These are phyloP conservation scores for Lasiodiplodia hormozganensis DNA, from an alignment of 2,329 filamentous ascomycete species.

Conservation along the genomic window DNA sequence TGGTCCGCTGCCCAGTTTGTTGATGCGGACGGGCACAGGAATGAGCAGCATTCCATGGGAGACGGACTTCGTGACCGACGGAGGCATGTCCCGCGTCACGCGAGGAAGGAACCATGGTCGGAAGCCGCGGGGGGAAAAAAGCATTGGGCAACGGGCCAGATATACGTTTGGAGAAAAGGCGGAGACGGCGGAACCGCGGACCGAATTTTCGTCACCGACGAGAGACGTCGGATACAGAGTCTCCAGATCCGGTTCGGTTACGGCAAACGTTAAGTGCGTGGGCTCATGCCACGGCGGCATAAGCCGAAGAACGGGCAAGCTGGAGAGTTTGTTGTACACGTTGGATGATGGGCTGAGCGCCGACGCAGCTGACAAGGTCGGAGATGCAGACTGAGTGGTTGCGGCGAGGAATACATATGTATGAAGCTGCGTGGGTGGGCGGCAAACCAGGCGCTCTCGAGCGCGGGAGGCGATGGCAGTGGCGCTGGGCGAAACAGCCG, in stretches of 20 bases:
- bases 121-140: background rate
- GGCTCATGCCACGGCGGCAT: background rate
- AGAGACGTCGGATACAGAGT: background rate
- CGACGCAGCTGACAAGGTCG: background rate
- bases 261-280: background rate
- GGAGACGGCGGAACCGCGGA: constrained; percentile 15
- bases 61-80: background rate
- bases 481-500: constrained; percentile 17
- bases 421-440: background rate
- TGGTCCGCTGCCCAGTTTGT: too few relatives aligned
- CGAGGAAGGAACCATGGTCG: constrained; percentile 7
- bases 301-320: constrained; percentile 3
- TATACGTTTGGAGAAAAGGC: constrained; percentile 20
- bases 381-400: background rate
- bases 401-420: background rate
- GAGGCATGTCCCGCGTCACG: background rate
- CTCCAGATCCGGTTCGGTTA: constrained; percentile 17
- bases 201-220: background rate
- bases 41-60: background rate
- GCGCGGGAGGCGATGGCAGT: background rate
- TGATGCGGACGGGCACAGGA: too few relatives aligned
- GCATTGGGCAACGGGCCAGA: constrained; percentile 9
- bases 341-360: background rate
- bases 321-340: background rate
- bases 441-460: background rate